phyloP scores from a whole-genome alignment of 768 basidiomycete genomes.

The Suillus americanus region DNA sequence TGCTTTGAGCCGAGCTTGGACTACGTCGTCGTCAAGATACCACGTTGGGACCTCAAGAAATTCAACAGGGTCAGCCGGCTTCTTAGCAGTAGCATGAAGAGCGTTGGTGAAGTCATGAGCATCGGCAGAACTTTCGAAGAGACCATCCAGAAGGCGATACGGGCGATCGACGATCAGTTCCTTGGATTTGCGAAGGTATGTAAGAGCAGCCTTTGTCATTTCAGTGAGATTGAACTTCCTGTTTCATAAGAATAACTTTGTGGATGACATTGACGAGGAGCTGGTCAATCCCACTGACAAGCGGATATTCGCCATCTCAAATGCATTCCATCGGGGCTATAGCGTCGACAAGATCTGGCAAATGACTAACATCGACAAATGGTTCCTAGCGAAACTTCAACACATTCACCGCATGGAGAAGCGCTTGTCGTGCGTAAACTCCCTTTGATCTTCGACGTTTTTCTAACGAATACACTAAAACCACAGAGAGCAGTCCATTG shows the following conservation, averaged over 20 bases:
- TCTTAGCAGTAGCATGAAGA: constrained; percentile 97
- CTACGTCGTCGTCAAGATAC: constrained; percentile 98
- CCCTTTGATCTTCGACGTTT: not conserved
- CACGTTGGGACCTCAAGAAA: constrained; percentile 99
- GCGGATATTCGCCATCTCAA: constrained; percentile 94
- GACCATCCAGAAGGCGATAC: constrained; percentile 97
- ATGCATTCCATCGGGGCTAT: constrained; percentile 91
- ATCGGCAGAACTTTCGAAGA: constrained; percentile 98
- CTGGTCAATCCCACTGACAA: constrained; percentile 94
- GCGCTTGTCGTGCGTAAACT: constrained; percentile 60
- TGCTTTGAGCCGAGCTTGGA: constrained; percentile 99
- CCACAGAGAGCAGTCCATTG: constrained; percentile 59
- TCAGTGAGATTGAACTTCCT: not conserved
- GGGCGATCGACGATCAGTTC: constrained; percentile 95
- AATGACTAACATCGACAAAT: constrained; percentile 98
- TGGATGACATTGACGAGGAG: constrained; percentile 91
- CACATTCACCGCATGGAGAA: constrained; percentile 83
- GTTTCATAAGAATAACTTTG: constrained; percentile 70
- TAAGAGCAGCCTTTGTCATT: not conserved
- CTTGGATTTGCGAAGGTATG: constrained; percentile 83
- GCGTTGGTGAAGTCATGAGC: constrained; percentile 99
- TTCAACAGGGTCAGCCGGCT: constrained; percentile 91
- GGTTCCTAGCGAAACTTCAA: constrained; percentile 92
- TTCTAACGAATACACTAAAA: not conserved
- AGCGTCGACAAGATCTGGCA: constrained; percentile 95